These are phyloP conservation scores for Turnera subulata DNA, from an alignment of 345 rosid species.

Conservation along the genomic window DNA sequence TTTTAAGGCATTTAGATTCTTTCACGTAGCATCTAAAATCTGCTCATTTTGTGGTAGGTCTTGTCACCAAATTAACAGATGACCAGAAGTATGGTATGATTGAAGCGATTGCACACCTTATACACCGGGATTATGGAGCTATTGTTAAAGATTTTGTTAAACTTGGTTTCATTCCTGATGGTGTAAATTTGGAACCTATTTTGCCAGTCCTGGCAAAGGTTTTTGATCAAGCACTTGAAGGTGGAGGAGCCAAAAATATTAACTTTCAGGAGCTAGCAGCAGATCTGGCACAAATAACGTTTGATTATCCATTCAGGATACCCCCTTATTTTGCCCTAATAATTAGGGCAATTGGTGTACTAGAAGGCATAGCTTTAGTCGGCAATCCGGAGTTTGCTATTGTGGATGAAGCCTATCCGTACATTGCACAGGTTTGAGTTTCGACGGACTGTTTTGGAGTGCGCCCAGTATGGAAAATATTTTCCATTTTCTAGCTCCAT, in stretches of 20 bases:
- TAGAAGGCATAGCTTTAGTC: constrained; percentile 95
- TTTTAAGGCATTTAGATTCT: neutral
- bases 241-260: constrained; percentile 89
- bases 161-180: constrained; percentile 90
- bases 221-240: constrained; percentile 99
- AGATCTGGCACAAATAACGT: constrained; percentile 94
- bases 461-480: no score
- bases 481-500: no score
- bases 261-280: constrained; percentile 96
- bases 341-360: constrained; percentile 92
- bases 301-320: constrained; percentile 96
- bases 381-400: constrained; percentile 93
- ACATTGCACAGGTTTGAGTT: constrained; percentile 80
- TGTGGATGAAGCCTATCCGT: constrained; percentile 96
- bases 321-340: constrained; percentile 97
- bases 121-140: constrained; percentile 84
- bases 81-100: constrained; percentile 99
- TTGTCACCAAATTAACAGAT: constrained; percentile 87
- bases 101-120: constrained; percentile 96
- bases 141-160: constrained; percentile 93
- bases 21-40: constrained; percentile 12
- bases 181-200: constrained; percentile 93
- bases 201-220: constrained; percentile 93
- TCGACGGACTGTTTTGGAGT: neutral
- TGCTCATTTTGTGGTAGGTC: constrained; percentile 46